Conservation (phyloP, 306 rosid genomes). For the Datisca glomerata region DNA sequence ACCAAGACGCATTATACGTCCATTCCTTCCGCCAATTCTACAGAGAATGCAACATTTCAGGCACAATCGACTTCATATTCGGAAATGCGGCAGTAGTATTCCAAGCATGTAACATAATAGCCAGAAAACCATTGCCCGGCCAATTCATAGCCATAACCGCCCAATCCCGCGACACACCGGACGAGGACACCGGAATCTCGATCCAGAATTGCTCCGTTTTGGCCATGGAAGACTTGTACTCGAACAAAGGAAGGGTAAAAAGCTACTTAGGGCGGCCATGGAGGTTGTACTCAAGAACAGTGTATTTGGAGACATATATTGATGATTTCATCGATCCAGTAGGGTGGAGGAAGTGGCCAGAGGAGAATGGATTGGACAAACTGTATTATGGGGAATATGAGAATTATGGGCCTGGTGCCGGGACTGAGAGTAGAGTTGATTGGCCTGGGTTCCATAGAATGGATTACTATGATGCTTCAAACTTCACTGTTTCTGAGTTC, state of each 20-base stretch:
- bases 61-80: conserved; percentile 65
- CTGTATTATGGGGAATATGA: conserved; percentile 62
- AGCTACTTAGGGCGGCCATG: conserved; percentile 79
- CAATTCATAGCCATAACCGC: conserved; percentile 64
- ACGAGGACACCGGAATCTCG: conserved; percentile 70
- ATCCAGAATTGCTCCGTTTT: conserved; percentile 57
- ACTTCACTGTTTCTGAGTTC: conserved; percentile 45
- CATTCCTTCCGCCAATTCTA: conserved; percentile 81
- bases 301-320: conserved; percentile 40
- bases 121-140: conserved; percentile 42
- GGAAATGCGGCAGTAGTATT: conserved; percentile 73
- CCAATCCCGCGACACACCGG: conserved; percentile 43
- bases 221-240: conserved; percentile 30
- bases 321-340: conserved; percentile 44
- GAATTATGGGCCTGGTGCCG: conserved; percentile 65
- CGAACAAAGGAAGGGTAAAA: conserved; percentile 21
- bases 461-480: conserved; percentile 47
- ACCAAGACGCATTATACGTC: conserved; percentile 59
- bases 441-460: conserved; percentile 54
- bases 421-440: conserved; percentile 27
- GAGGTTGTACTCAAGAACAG: conserved; percentile 47
- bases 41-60: conserved; percentile 65
- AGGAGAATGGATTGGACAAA: conserved; percentile 26
- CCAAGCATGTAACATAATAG: conserved; percentile 40
- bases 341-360: conserved; percentile 58